Evolutionary conservation across 2,329 filamentous ascomycete species (phyloP).

Genomic region (Gremmenia infestans): DNA sequence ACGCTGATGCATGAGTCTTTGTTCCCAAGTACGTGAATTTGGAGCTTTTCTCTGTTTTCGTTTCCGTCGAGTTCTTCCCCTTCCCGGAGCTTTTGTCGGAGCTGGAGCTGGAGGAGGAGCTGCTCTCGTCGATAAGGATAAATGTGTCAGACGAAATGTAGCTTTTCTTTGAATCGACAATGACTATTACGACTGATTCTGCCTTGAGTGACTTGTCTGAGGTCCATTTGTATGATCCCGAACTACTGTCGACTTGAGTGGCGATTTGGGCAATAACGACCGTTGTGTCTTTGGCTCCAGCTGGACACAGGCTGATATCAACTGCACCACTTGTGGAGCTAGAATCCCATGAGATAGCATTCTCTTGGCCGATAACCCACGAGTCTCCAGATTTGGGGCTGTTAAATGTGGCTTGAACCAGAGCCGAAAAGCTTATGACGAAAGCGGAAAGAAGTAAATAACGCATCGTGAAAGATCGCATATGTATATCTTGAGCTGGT

Average conservation of each 20-base stretch:
- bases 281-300: slow-evolving; percentile 15
- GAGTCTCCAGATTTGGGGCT: slow-evolving; percentile 15
- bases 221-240: slow-evolving; percentile 15
- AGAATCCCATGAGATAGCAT: slow-evolving; percentile 16
- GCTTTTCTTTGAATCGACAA: slow-evolving; percentile 12
- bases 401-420: slow-evolving; percentile 7
- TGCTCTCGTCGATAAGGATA: neutral
- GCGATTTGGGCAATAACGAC: slow-evolving; percentile 44
- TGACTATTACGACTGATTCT: slow-evolving; percentile 14
- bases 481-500: neutral
- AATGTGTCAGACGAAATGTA: slow-evolving; percentile 9
- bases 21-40: neutral
- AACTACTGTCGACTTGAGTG: slow-evolving; percentile 40
- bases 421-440: slow-evolving; percentile 5
- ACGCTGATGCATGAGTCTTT: neutral
- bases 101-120: neutral
- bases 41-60: neutral
- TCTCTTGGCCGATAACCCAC: slow-evolving; percentile 8
- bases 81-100: neutral
- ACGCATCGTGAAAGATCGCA: slow-evolving; percentile 10
- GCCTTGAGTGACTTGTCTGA: slow-evolving; percentile 8
- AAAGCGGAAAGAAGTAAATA: slow-evolving; percentile 8
- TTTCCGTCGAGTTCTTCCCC: neutral
- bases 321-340: slow-evolving; percentile 6
- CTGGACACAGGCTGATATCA: slow-evolving; percentile 13